Conservation (phyloP, 139 green algal genomes). For the Bryopsis sp. region DNA sequence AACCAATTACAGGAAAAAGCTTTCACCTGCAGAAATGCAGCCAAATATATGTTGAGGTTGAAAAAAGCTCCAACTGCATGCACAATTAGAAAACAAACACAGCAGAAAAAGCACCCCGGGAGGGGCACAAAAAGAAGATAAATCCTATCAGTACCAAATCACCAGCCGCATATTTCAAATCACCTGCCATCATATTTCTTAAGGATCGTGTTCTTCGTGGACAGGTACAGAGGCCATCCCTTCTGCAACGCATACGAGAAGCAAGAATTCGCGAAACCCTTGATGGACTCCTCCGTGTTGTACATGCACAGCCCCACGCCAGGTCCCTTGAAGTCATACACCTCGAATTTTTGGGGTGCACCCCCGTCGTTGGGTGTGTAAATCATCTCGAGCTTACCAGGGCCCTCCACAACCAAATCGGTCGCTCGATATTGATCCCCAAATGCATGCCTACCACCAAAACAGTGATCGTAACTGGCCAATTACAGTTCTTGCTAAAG, state of each 20-base stretch:
- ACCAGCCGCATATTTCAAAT: too few relatives aligned
- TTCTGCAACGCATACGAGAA: slow-evolving; percentile 83
- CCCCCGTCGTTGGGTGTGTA: slow-evolving; percentile 52
- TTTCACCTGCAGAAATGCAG: too few relatives aligned
- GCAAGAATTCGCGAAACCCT: slow-evolving; percentile 81
- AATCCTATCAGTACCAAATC: too few relatives aligned
- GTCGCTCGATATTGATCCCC: slow-evolving; percentile 95
- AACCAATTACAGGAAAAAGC: too few relatives aligned
- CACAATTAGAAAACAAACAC: too few relatives aligned
- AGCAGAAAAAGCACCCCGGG: too few relatives aligned
- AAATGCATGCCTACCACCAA: slow-evolving; percentile 93
- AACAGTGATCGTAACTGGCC: too few relatives aligned
- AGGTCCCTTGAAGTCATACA: slow-evolving; percentile 57
- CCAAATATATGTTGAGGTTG: too few relatives aligned
- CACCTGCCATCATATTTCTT: slow-evolving; percentile 85
- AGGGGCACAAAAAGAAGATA: too few relatives aligned
- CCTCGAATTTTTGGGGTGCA: slow-evolving; percentile 41
- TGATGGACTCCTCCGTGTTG: slow-evolving; percentile 93
- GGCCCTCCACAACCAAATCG: slow-evolving; percentile 60
- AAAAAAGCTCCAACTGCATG: too few relatives aligned
- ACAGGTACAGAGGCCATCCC: slow-evolving; percentile 83
- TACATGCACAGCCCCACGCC: slow-evolving; percentile 81
- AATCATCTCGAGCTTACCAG: slow-evolving; percentile 74
- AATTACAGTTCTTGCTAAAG: too few relatives aligned
- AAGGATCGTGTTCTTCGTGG: slow-evolving; percentile 98